Evolutionary conservation across 2,329 filamentous ascomycete genomes (phyloP).

Genomic region (Penicillium rolfsii): DNA sequence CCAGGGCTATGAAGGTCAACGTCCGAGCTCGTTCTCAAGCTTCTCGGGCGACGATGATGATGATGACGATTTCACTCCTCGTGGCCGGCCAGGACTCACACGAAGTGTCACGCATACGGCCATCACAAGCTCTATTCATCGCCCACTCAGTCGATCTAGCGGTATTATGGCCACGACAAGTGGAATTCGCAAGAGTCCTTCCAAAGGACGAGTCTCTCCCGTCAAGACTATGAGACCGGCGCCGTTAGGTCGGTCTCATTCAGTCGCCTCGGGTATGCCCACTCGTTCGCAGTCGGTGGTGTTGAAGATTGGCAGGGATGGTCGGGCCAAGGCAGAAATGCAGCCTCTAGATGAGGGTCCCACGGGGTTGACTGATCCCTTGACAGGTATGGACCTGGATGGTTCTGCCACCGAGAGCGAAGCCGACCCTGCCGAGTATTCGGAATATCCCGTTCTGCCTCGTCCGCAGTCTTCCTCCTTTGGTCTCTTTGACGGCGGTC

Average conservation of each 20-base stretch:
- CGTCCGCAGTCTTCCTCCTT: conserved; percentile 48
- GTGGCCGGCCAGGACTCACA: conserved; percentile 41
- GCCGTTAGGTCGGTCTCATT: conserved; percentile 38
- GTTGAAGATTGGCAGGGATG: conserved; percentile 53
- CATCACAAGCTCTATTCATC: conserved; percentile 33
- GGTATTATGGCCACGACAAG: conserved; percentile 39
- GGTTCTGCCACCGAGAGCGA: conserved; percentile 50
- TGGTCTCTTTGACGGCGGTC: conserved; percentile 40
- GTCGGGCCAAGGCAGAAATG: conserved; percentile 53
- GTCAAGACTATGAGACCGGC: conserved; percentile 41
- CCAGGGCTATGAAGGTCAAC: conserved; percentile 35
- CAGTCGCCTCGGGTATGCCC: conserved; percentile 36
- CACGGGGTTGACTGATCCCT: conserved; percentile 40
- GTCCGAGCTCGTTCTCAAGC: conserved; percentile 33
- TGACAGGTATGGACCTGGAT: conserved; percentile 46
- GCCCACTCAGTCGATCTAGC: conserved; percentile 36
- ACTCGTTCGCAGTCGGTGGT: conserved; percentile 48
- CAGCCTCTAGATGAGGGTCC: conserved; percentile 39
- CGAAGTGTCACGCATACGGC: conserved; percentile 48
- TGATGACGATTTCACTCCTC: conserved; percentile 41
- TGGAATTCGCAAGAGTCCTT: conserved; percentile 47
- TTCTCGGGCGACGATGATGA: conserved; percentile 41
- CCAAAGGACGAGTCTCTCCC: conserved; percentile 49
- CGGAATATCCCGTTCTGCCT: conserved; percentile 43
- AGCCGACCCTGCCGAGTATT: conserved; percentile 46